Base-by-base conservation (phyloP, 352 stramenopile species). In the Phytophthora macrochlamydospora region DNA sequence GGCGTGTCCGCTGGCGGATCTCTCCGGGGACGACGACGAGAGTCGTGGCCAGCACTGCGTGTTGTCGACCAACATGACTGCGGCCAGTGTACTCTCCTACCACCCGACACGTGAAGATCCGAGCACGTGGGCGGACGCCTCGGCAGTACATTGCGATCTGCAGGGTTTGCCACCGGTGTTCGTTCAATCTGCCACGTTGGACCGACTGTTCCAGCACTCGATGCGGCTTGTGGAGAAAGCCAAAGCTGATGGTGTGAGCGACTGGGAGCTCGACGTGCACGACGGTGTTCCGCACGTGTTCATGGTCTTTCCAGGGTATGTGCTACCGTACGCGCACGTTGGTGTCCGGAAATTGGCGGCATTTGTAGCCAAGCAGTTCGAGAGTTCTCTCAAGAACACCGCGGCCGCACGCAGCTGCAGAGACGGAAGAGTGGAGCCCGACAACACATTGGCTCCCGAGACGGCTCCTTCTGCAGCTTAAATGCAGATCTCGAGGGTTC, bases 241-340 rank as follows among this genome's bases (percentile, higher is more conserved):
- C 4, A 56, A 72, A 56, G 67, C 53, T 13, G 67, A 75, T 59
- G 63, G 57, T 0, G 45, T 67, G 6, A 51, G 28, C 5, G 55
- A 72, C 42, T 74, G 67, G 67, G 62, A 72, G 24, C 28, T 72
- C 4, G 67, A 75, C 18, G 58, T 69, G 3, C 54, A 73, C 24
- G 58, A 68, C 31, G 51, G 55, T 29, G 64, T 73, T 13, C 55
- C 55, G 0, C 65, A 73, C 30, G 55, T 73, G 8, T 73, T 73
- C 48, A 54, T 54, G 38, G 44, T 69, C 18, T n/a, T 73, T 68
- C 42, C 65, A 11, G n/a, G 12, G 6, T 68, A 53, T 18, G 50
- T 73, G 32, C 53, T 73, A 11, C 65, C 59, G 31, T 65, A 69
- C 31, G 52, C 65, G 8, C 56, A 38, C 4, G 54, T 69, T 28